Evolutionary conservation across 1,284 basidiomycete genomes (phyloP).

Genomic region (Boletus hoseneyae): DNA sequence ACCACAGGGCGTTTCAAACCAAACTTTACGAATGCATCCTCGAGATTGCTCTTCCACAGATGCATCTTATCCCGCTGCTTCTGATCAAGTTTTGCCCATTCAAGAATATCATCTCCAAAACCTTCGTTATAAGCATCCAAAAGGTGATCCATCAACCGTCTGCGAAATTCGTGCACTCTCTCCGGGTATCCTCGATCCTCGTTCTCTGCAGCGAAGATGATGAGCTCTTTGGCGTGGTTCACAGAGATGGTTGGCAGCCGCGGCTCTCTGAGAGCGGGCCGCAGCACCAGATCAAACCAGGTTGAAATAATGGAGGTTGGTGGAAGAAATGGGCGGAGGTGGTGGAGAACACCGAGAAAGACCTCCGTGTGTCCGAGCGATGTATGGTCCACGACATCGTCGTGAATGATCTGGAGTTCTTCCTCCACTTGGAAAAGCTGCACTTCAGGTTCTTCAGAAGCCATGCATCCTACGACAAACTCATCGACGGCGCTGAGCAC

Average conservation of each 20-base stretch:
- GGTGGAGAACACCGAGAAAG: slow-evolving; percentile 62
- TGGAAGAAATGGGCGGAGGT: slow-evolving; percentile 57
- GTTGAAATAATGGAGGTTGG: slow-evolving; percentile 63
- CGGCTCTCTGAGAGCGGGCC: slow-evolving; percentile 71
- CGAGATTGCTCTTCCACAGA: slow-evolving; percentile 73
- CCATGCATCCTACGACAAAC: slow-evolving; percentile 47
- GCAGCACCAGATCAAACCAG: slow-evolving; percentile 76
- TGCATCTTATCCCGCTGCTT: slow-evolving; percentile 55
- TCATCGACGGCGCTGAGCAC: slow-evolving; percentile 50
- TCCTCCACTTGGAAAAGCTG: slow-evolving; percentile 57
- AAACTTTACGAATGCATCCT: slow-evolving; percentile 65
- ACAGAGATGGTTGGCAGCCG: slow-evolving; percentile 55
- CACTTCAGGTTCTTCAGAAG: slow-evolving; percentile 43
- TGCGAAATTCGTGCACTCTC: slow-evolving; percentile 60
- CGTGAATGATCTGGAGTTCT: slow-evolving; percentile 60
- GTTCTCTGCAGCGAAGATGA: slow-evolving; percentile 57
- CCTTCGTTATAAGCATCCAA: slow-evolving; percentile 71
- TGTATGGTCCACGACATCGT: slow-evolving; percentile 60
- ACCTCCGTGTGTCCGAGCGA: slow-evolving; percentile 57
- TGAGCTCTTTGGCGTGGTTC: slow-evolving; percentile 67
- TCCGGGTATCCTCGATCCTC: slow-evolving; percentile 44
- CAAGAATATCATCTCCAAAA: slow-evolving; percentile 66
- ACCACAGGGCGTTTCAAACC: slow-evolving; percentile 62
- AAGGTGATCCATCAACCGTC: slow-evolving; percentile 66
- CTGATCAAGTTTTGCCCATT: slow-evolving; percentile 63